A percentile compares a stretch with the other conserved stretches of the same genome.
phyloP scores from a whole-genome alignment of 2,329 filamentous ascomycete genomes.

The Trichoderma brevicompactum region DNA sequence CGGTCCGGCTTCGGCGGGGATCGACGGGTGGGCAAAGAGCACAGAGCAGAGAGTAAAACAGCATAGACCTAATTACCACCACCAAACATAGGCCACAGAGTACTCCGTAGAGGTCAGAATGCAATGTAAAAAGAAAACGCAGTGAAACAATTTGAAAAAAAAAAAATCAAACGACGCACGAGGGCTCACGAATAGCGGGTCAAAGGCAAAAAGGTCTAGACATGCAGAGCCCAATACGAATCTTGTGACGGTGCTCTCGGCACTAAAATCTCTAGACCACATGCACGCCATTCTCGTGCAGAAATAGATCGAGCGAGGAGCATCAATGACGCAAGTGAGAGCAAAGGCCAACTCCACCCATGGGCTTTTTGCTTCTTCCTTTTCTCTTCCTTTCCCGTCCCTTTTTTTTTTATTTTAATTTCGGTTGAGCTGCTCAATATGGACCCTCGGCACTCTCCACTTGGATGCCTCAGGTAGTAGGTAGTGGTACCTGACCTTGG shows the following conservation, averaged over 20 bases:
- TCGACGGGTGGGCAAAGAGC: not conserved
- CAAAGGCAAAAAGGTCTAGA: not conserved
- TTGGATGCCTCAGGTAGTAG: not conserved
- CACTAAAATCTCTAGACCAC: not conserved
- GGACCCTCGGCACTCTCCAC: not conserved
- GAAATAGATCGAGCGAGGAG: conserved; percentile 12
- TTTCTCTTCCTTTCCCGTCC: not conserved
- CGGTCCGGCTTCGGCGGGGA: not conserved
- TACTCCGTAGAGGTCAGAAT: not conserved
- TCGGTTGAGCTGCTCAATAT: not conserved
- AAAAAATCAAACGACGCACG: not conserved
- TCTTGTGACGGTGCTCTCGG: not conserved
- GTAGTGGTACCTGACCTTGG: not conserved
- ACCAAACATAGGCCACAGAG: too few species aligned
- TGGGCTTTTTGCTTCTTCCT: not conserved
- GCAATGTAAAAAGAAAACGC: not conserved
- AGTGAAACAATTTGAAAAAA: not conserved
- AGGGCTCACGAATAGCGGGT: not conserved
- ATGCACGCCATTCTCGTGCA: conserved; percentile 13
- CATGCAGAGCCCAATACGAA: not conserved
- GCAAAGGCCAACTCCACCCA: conserved; percentile 14
- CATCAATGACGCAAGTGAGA: not conserved
- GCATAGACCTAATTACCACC: not conserved
- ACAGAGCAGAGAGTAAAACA: not conserved
- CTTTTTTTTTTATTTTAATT: not conserved